A percentile compares a stretch with the other conserved stretches of the same genome.
Conservation (phyloP, 345 rosid species). For the Eucalyptus cloeziana region DNA sequence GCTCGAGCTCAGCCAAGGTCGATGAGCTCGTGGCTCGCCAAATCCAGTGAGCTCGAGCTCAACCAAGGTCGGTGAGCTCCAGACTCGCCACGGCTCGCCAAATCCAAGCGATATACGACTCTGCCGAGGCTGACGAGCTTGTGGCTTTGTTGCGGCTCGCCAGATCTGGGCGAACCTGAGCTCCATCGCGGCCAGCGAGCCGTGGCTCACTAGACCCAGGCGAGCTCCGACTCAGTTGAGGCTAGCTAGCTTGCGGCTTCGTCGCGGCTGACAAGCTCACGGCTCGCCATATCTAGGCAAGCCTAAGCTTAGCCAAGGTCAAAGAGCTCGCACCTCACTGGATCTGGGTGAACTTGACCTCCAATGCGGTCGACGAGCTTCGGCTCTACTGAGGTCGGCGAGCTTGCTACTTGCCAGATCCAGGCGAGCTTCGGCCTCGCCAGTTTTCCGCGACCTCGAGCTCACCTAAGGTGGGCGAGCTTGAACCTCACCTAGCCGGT, state of each 20-base stretch:
- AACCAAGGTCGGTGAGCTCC: too few species aligned
- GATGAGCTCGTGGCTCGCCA: accelerated
- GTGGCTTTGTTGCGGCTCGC: accelerated
- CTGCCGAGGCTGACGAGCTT: accelerated
- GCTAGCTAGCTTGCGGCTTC: accelerated
- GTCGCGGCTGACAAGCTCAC: accelerated
- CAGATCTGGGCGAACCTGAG: accelerated
- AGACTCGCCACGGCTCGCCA: too few species aligned
- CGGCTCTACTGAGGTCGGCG: accelerated
- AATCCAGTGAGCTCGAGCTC: too few species aligned
- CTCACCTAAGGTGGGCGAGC: accelerated
- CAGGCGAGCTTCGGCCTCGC: accelerated
- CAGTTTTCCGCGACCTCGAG: accelerated
- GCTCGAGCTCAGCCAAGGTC: too few species aligned
- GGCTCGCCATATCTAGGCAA: too few species aligned
- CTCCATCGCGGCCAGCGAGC: accelerated
- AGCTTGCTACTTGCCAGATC: accelerated
- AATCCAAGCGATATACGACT: accelerated
- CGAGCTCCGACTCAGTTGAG: accelerated
- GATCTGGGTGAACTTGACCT: too few species aligned
- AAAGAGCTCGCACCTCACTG: accelerated
- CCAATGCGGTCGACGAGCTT: accelerated
- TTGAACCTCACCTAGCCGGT: accelerated
- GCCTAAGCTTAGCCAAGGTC: too few species aligned
- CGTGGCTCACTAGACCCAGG: too few species aligned